phyloP scores from a whole-genome alignment of 441 rosid species.

The Flueggea neowawraea region DNA sequence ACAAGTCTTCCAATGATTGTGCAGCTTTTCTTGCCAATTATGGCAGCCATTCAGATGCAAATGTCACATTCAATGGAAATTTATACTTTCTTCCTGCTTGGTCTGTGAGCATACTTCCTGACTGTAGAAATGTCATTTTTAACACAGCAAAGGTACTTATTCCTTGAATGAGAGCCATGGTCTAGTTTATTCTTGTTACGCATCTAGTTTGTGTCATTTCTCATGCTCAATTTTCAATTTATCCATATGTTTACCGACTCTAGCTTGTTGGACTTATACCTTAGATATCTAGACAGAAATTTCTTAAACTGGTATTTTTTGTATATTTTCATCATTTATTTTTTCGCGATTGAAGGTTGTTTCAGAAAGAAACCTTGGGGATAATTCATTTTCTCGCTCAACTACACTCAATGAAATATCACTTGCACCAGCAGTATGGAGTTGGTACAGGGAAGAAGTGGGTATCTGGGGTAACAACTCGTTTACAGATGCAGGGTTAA shows the following conservation, averaged over 20 bases:
- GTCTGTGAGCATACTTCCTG: slow-evolving; percentile 81
- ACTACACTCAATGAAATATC: slow-evolving; percentile 21
- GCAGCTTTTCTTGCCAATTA: slow-evolving; percentile 70
- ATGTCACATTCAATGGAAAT: slow-evolving; percentile 46
- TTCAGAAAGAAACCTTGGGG: slow-evolving; percentile 46
- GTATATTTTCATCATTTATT: slow-evolving; percentile 1
- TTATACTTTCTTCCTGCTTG: slow-evolving; percentile 65
- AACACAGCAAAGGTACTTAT: slow-evolving; percentile 62
- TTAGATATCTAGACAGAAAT: too few species aligned
- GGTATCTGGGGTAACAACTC: slow-evolving; percentile 52
- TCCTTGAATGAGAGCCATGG: neutral
- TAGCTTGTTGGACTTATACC: too few species aligned
- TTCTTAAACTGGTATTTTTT: too few species aligned
- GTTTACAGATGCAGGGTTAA: slow-evolving; percentile 33
- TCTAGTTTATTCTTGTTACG: too few species aligned
- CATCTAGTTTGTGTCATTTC: too few species aligned
- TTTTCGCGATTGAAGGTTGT: slow-evolving; percentile 37
- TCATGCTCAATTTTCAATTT: too few species aligned
- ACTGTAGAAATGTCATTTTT: slow-evolving; percentile 52
- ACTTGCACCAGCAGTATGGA: slow-evolving; percentile 32
- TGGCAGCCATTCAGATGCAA: slow-evolving; percentile 42
- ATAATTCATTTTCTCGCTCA: slow-evolving; percentile 21
- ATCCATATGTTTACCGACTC: too few species aligned
- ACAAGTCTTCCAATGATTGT: slow-evolving; percentile 44
- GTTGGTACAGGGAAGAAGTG: slow-evolving; percentile 56